Percentiles rank a stretch among this genome's conserved stretches.
These are phyloP conservation scores for Diplodia mutila DNA, from an alignment of 2,329 filamentous ascomycete species.

Conservation along the genomic window DNA sequence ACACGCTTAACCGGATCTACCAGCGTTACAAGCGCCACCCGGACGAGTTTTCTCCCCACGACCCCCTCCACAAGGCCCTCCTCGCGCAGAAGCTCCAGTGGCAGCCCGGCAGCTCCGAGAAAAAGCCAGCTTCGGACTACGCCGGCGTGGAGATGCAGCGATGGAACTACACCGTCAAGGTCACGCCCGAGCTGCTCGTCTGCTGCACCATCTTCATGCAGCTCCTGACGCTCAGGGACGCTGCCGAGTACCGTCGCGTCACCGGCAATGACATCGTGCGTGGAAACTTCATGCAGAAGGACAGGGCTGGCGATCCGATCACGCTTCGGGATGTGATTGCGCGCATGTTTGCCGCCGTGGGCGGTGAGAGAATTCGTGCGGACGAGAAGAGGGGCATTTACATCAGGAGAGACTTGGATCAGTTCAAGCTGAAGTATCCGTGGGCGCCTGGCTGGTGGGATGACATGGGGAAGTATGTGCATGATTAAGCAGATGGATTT, in stretches of 20 bases:
- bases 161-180: constrained; percentile 41
- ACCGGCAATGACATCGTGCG: constrained; percentile 2
- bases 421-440: constrained; percentile 12
- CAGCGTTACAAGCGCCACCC: constrained; percentile 38
- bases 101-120: constrained; percentile 29
- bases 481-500: background rate
- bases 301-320: constrained; percentile 7
- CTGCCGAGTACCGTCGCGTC: constrained; percentile 9
- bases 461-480: background rate
- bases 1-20: constrained; percentile 42
- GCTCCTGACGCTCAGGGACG: constrained; percentile 19
- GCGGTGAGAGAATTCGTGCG: constrained; percentile 6
- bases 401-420: constrained; percentile 5
- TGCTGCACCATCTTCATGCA: constrained; percentile 32
- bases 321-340: constrained; percentile 7
- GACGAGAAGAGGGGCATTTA: constrained; percentile 14
- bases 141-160: constrained; percentile 7
- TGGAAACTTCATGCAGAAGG: constrained; percentile 10
- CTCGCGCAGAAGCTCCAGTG: constrained; percentile 34
- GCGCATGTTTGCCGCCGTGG: constrained; percentile 4
- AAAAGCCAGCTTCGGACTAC: constrained; percentile 15
- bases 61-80: constrained; percentile 37
- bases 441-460: constrained; percentile 17
- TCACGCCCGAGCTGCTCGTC: constrained; percentile 39
- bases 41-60: constrained; percentile 34